Evolutionary conservation across 306 rosid genomes (phyloP), one percentile per base, ranked within the genome.

Genomic region (Vigna reflexopilosa): DNA sequence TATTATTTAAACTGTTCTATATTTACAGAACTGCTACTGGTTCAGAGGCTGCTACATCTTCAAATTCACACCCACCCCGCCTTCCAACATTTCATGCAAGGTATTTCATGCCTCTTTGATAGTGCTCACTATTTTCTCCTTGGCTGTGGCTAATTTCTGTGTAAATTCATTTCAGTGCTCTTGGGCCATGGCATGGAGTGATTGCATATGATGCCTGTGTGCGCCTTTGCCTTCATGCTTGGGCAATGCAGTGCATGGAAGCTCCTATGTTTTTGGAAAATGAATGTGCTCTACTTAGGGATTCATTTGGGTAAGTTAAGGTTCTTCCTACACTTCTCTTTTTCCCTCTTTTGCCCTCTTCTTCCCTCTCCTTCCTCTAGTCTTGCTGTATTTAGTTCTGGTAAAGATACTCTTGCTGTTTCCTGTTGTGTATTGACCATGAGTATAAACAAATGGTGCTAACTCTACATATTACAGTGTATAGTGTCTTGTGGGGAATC

Each of bases 171-270:
- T 79, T 79, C 87, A 96, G 99, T 83, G 94, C 98, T 67, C 92
- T 88, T 66, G 99, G 99, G 55, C 94, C 99, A 1, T 96, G 99
- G 98, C 90, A 93, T 84, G 89, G 87, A 40, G 91, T 93, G 84
- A 77, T 96, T 71, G 96, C 99, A 52, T 96, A 96, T 70, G 99
- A 96, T 79, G 98, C 99, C 48, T 96, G 98, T 55, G 99, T 85
- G 54, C 98, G 99, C 49, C 88, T 96, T 68, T 96, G 99, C 82
- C 99, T 96, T 77, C 99, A 96, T 83, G 96, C 99, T 74, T 96
- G 99, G 99, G 98, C 99, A 80, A 93, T 93, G 98, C 96, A 93
- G 77, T 89, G 94, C 83, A 86, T 87, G 98, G 99, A 96, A 89
- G 99, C 99, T 66, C 99, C 99, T 2, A 91, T 84, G 96, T 96